phyloP scores from a whole-genome alignment of 2,329 filamentous ascomycete species.

The Paraphaeosphaeria sporulosa region DNA sequence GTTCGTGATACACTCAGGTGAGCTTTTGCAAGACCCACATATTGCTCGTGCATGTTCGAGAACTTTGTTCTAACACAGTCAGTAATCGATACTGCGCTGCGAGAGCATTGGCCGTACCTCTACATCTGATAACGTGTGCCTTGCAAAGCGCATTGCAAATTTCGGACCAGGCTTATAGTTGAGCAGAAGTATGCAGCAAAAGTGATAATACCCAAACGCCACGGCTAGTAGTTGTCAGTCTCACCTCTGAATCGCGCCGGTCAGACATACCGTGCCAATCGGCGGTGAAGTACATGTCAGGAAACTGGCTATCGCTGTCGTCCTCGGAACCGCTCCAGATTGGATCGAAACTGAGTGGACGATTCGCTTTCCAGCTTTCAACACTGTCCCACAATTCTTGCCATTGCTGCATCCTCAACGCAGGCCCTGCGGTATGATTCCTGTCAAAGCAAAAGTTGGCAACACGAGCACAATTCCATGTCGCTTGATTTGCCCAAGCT shows the following conservation, averaged over 20 bases:
- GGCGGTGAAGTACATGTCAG: conserved; percentile 37
- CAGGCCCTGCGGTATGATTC: conserved; percentile 23
- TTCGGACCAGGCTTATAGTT: conserved; percentile 39
- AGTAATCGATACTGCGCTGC: conserved; percentile 22
- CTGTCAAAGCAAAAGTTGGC: conserved; percentile 42
- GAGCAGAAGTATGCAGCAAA: conserved; percentile 40
- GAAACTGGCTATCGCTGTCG: conserved; percentile 27
- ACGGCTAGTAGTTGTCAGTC: conserved; percentile 22
- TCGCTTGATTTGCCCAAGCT: conserved; percentile 44
- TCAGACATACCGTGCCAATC: conserved; percentile 40
- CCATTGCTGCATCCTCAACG: conserved; percentile 26
- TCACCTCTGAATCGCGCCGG: too few species aligned
- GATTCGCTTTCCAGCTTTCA: conserved; percentile 32
- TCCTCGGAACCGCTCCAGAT: conserved; percentile 33
- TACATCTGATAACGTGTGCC: conserved; percentile 23
- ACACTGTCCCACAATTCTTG: conserved; percentile 32
- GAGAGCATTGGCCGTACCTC: conserved; percentile 26
- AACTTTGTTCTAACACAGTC: conserved; percentile 24
- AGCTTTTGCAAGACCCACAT: conserved; percentile 15
- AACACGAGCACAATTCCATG: conserved; percentile 40
- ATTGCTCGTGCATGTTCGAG: conserved; percentile 11
- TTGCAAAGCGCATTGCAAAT: conserved; percentile 33
- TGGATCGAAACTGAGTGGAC: conserved; percentile 37
- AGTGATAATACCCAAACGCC: conserved; percentile 38
- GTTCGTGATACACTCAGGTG: neutral